Evolutionary conservation across 2,329 filamentous ascomycete genomes (phyloP).

Genomic region (Diaporthe sp.): DNA sequence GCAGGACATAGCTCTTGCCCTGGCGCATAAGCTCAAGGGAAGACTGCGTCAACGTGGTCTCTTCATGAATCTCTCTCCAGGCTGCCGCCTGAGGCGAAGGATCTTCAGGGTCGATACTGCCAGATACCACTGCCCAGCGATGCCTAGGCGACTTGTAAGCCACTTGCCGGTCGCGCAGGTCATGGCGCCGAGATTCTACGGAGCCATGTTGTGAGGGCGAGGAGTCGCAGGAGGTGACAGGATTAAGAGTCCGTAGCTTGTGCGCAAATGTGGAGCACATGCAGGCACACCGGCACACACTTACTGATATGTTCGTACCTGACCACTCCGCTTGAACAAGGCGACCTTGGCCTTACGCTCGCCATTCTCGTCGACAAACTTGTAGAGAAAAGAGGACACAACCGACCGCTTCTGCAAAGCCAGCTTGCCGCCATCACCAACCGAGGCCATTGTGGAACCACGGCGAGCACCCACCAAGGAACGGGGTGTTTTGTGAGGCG

Average conservation of each 20-base stretch:
- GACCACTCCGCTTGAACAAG: conserved; percentile 69
- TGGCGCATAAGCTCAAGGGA: conserved; percentile 62
- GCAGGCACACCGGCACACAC: conserved; percentile 35
- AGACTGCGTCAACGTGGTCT: conserved; percentile 63
- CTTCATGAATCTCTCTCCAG: conserved; percentile 71
- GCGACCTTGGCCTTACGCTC: conserved; percentile 59
- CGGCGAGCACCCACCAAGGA: not conserved
- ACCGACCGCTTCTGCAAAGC: conserved; percentile 52
- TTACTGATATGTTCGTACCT: conserved; percentile 70
- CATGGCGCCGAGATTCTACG: not conserved
- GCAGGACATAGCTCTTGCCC: conserved; percentile 69
- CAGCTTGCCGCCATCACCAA: conserved; percentile 30
- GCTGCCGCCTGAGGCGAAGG: conserved; percentile 64
- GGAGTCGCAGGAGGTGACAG: not conserved
- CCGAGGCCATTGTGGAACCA: conserved; percentile 36
- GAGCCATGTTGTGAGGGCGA: not conserved
- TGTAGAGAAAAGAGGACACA: conserved; percentile 63
- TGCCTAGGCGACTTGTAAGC: conserved; percentile 48
- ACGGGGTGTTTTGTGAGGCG: not conserved
- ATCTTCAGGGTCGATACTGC: conserved; percentile 67
- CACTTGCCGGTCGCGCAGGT: not conserved
- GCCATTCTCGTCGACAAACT: conserved; percentile 48
- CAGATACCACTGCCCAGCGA: conserved; percentile 71
- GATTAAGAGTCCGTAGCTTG: not conserved
- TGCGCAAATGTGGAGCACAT: not conserved